These are phyloP conservation scores for Periconia sp. DNA, from an alignment of 2,329 filamentous ascomycete genomes.

Conservation along the genomic window DNA sequence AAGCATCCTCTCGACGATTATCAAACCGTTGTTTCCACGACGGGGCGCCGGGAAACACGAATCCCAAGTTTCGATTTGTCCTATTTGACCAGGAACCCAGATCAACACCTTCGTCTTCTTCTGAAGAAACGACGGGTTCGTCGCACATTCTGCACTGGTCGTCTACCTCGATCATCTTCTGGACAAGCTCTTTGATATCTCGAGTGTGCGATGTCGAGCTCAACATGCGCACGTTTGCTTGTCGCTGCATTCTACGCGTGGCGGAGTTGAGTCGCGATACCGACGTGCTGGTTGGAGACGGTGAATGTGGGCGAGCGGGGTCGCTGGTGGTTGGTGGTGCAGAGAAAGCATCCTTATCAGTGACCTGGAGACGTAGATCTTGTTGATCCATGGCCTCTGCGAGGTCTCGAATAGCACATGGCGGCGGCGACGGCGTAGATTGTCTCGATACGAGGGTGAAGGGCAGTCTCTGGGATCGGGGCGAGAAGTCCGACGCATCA, in stretches of 20 bases:
- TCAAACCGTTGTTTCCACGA: neutral
- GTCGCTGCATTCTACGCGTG: slow-evolving; percentile 43
- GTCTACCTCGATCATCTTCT: slow-evolving; percentile 44
- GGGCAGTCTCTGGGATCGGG: slow-evolving; percentile 24
- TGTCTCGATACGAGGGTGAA: slow-evolving; percentile 14
- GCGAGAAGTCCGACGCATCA: slow-evolving; percentile 32
- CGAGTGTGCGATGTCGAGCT: slow-evolving; percentile 43
- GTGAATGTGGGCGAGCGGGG: slow-evolving; percentile 13
- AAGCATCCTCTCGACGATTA: slow-evolving; percentile 7
- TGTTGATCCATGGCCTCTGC: slow-evolving; percentile 37
- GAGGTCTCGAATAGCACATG: slow-evolving; percentile 39
- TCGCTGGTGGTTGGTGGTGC: slow-evolving; percentile 17
- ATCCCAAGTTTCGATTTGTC: neutral
- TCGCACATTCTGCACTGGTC: slow-evolving; percentile 45
- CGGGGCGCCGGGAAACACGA: slow-evolving; percentile 13
- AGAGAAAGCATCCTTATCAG: slow-evolving; percentile 1
- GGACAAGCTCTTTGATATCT: slow-evolving; percentile 46
- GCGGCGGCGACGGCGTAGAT: slow-evolving; percentile 25
- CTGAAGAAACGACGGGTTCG: slow-evolving; percentile 14
- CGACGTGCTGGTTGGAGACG: slow-evolving; percentile 14
- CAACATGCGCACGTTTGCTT: slow-evolving; percentile 44
- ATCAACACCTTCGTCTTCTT: slow-evolving; percentile 36
- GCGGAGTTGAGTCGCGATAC: slow-evolving; percentile 37
- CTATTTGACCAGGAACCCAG: slow-evolving; percentile 30
- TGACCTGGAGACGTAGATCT: slow-evolving; percentile 30